Evolutionary conservation across 345 rosid species (phyloP).

Genomic region (Rhodomyrtus tomentosa): DNA sequence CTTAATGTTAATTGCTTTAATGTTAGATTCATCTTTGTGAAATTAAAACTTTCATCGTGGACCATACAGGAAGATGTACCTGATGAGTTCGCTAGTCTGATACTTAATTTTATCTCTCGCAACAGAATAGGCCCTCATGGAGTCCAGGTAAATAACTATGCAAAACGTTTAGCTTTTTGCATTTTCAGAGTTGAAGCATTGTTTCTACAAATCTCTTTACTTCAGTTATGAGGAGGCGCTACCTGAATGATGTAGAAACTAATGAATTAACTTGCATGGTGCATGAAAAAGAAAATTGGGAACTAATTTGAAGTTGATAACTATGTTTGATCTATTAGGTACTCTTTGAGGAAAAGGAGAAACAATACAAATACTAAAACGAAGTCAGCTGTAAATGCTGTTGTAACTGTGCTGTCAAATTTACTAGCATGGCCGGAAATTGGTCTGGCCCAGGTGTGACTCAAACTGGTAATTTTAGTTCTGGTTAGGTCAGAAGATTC

Average conservation of each 20-base stretch:
- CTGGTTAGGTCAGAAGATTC: not conserved
- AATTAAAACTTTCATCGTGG: not conserved
- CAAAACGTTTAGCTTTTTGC: not conserved
- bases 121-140: conserved; percentile 81
- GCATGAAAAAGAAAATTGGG: not conserved
- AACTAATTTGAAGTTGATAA: not conserved
- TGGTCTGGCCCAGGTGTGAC: not conserved
- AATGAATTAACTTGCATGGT: not conserved
- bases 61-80: conserved; percentile 76
- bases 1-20: not conserved
- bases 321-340: not conserved
- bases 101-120: conserved; percentile 61
- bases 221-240: not conserved
- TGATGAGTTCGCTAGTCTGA: conserved; percentile 65
- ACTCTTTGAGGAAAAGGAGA: not conserved
- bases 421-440: not conserved
- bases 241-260: not conserved
- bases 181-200: not conserved
- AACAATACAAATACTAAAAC: not conserved
- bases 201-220: not conserved
- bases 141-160: conserved; percentile 48
- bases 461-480: not conserved
- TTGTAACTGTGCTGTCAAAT: not conserved
- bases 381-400: not conserved
- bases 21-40: not conserved